phyloP scores from a whole-genome alignment of 139 green algal genomes.

The Spirogloea muscicola region DNA sequence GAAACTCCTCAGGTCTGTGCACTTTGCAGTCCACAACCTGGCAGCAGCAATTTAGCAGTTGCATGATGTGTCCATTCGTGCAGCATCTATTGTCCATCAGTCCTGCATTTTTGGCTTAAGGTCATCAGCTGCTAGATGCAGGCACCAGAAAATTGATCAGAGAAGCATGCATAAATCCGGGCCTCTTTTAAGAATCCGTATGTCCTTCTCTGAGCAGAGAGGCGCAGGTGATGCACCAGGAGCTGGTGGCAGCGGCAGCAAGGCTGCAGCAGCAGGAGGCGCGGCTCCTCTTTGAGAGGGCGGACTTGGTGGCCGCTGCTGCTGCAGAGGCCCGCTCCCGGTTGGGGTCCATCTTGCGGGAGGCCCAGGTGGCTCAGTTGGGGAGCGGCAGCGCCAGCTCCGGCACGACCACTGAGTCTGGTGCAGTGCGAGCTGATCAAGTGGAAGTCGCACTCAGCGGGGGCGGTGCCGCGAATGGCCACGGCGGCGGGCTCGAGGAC shows the following conservation, averaged over 20 bases:
- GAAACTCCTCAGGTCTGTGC: background rate
- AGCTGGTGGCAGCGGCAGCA: background rate
- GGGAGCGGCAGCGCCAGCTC: too few species aligned
- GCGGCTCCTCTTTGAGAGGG: background rate
- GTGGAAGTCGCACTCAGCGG: too few species aligned
- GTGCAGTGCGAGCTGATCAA: too few species aligned
- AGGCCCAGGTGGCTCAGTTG: too few species aligned
- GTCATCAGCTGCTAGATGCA: background rate
- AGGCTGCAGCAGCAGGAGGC: constrained; percentile 7
- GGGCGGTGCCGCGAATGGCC: too few species aligned
- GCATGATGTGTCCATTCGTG: background rate
- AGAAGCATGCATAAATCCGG: background rate
- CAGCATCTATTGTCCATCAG: background rate
- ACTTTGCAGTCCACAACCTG: too few species aligned
- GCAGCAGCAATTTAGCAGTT: background rate
- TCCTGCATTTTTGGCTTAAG: background rate
- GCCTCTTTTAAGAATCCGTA: background rate
- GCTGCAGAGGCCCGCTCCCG: background rate
- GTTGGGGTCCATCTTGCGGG: background rate
- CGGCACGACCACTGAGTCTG: too few species aligned
- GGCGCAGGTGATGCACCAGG: constrained; percentile 12
- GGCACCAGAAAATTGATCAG: background rate
- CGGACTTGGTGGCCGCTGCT: constrained; percentile 1
- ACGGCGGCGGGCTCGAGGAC: too few species aligned
- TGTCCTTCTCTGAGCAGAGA: constrained; percentile 11